Evolutionary conservation across 768 basidiomycete genomes (phyloP), one percentile per base, ranked within the genome.

Genomic region (Galerina sulciceps): DNA sequence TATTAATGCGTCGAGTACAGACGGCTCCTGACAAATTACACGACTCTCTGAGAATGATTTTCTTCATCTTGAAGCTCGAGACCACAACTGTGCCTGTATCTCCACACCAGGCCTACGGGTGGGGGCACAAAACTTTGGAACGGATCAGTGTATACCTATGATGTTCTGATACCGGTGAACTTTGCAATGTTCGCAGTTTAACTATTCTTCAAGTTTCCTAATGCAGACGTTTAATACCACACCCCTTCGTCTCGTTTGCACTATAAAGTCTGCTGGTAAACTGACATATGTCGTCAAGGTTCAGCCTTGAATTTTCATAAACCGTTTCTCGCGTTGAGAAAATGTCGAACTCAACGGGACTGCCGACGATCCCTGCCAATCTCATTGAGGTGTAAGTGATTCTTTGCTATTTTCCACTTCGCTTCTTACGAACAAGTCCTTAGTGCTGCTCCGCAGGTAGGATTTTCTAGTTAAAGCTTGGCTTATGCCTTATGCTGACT

Each of bases 361-460:
- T 52, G 4, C 57, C 57, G 22, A 50, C 52, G 4, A 60, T 60
- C 42, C 59, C 59, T 11, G 11, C 59, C 17, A 49, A 60, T 11
- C 55, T 60, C 20, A 49, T 49, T n/a, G 40, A 41, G 2, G 31
- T 43, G 59, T 60, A 52, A 50, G 59, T 14, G 8, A 9, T 37
- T 31, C 34, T 17, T n/a, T 31, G 13, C 23, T 8, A n/a, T 5
- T 31, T 15, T 14, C 18, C 8, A 9, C 18, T 15, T 17, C 37
- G 14, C 5, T 37, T 45, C 34, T 52, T 4, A 45, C 10, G 5
- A 31, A 22, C 34, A 6, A 35, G 4, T 4, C 6, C 31, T 18
- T 47, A 60, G 59, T 20, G 55, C 59, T 18, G 54, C 48, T 14
- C 59, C 59, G 37, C 59, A 51, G 59, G 59, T 60, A 2, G 50